Percentiles rank a stretch among this genome's conserved stretches.
These are phyloP conservation scores for Rhazya stricta DNA, from an alignment of 257 asterid genomes.

Conservation along the genomic window DNA sequence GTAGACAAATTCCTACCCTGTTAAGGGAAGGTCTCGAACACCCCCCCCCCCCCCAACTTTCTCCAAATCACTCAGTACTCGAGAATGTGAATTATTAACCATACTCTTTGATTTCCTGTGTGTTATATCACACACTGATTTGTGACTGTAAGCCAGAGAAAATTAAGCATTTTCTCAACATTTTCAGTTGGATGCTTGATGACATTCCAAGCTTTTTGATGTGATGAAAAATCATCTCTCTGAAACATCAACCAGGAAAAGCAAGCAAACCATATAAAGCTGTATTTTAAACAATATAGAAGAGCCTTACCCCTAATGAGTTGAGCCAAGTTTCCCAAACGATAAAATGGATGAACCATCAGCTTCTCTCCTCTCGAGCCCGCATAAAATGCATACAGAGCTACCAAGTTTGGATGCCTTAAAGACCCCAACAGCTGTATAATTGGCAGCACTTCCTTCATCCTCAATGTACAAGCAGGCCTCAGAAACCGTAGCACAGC, in stretches of 20 bases:
- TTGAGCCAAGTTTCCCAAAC: constrained; percentile 58
- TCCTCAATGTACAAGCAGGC: constrained; percentile 78
- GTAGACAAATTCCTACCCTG: constrained; percentile 37
- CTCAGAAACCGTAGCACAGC: constrained; percentile 75
- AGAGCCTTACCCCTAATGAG: constrained; percentile 57
- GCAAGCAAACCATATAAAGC: neutral
- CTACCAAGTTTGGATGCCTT: constrained; percentile 80
- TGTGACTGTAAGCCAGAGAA: neutral
- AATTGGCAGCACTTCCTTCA: constrained; percentile 56
- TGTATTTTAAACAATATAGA: neutral
- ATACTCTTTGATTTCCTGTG: neutral
- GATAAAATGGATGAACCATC: constrained; percentile 75
- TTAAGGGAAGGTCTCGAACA: constrained; percentile 16
- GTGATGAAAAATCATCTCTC: constrained; percentile 1
- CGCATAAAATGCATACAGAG: constrained; percentile 76
- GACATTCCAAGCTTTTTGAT: neutral
- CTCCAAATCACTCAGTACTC: neutral
- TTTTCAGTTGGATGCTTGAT: neutral
- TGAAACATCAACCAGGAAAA: constrained; percentile 16
- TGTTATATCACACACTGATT: neutral
- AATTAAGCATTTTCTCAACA: neutral
- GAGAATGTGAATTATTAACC: neutral
- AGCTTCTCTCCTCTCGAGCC: constrained; percentile 83
- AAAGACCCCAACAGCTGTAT: constrained; percentile 66
- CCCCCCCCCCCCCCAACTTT: no score